Evolutionary conservation across 2,329 filamentous ascomycete species (phyloP).

Genomic region (Coniosporium tulheliwenetii): DNA sequence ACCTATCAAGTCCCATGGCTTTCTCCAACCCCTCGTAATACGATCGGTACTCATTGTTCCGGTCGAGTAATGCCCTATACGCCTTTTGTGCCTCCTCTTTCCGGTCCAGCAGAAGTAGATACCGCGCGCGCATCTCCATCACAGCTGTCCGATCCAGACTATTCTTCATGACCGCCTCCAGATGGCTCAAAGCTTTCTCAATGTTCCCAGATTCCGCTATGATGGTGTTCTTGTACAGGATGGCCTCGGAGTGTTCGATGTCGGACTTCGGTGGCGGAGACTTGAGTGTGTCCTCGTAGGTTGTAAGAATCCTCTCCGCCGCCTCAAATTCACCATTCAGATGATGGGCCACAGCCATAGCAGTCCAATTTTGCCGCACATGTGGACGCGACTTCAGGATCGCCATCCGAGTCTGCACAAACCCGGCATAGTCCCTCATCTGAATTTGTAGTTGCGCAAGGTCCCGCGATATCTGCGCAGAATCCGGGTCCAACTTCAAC

Average conservation of each 20-base stretch:
- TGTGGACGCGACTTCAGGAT: conserved; percentile 79
- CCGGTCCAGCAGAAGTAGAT: conserved; percentile 60
- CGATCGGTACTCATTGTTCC: conserved; percentile 72
- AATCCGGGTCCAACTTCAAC: conserved; percentile 83
- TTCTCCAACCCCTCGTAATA: conserved; percentile 73
- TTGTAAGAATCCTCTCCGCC: conserved; percentile 80
- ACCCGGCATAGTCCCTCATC: conserved; percentile 90
- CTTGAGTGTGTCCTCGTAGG: conserved; percentile 88
- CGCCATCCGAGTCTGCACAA: conserved; percentile 71
- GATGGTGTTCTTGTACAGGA: conserved; percentile 87
- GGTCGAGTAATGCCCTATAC: conserved; percentile 65
- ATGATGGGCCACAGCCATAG: conserved; percentile 86
- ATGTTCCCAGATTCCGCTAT: conserved; percentile 82
- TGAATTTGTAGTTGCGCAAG: conserved; percentile 86
- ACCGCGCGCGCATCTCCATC: conserved; percentile 73
- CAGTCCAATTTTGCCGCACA: conserved; percentile 89
- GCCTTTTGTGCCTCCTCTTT: conserved; percentile 69
- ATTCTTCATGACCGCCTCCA: conserved; percentile 61
- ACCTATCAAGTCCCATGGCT: conserved; percentile 46
- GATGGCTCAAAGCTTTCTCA: conserved; percentile 69
- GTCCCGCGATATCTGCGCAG: conserved; percentile 83
- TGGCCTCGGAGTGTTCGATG: conserved; percentile 83
- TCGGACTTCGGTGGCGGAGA: conserved; percentile 60
- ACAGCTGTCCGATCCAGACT: conserved; percentile 74
- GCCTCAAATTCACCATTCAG: conserved; percentile 70